These are phyloP conservation scores for Celoporthe dispersa DNA, from an alignment of 2,329 filamentous ascomycete genomes.

Conservation along the genomic window DNA sequence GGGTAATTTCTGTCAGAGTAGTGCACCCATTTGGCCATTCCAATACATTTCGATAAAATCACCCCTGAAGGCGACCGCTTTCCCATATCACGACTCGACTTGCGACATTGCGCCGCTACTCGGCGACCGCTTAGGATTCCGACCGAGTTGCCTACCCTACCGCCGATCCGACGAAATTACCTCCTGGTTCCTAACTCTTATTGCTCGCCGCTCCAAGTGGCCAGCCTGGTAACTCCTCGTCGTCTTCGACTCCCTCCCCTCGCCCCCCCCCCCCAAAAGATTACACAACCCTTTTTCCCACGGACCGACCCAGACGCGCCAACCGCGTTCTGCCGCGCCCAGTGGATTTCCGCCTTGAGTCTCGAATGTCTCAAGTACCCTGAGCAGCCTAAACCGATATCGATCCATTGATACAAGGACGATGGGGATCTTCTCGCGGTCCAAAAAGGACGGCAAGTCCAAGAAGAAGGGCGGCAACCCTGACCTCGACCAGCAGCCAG, in stretches of 20 bases:
- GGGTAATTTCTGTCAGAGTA: too few relatives aligned
- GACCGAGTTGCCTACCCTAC: constrained; percentile 9
- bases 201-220: constrained; percentile 8
- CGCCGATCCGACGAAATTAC: constrained; percentile 19
- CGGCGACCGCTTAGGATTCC: constrained; percentile 2
- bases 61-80: constrained; percentile 12
- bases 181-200: neutral
- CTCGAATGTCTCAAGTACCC: constrained; percentile 29
- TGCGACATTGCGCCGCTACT: constrained; percentile 8
- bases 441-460: constrained; percentile 72
- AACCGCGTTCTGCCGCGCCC: constrained; percentile 22
- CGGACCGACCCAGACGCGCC: constrained; percentile 19
- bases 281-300: neutral
- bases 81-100: constrained; percentile 17
- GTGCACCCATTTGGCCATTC: neutral
- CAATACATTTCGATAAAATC: constrained; percentile 4
- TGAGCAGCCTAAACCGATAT: constrained; percentile 20
- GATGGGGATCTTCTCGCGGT: constrained; percentile 58
- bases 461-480: constrained; percentile 68
- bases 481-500: constrained; percentile 56
- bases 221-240: constrained; percentile 9
- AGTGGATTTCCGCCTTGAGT: constrained; percentile 21
- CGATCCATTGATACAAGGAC: constrained; percentile 12
- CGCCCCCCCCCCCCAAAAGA: too few relatives aligned
- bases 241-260: constrained; percentile 19